These are phyloP conservation scores for Entophlyctis helioformis DNA, from an alignment of 192 early-diverging fungal species.

Conservation along the genomic window DNA sequence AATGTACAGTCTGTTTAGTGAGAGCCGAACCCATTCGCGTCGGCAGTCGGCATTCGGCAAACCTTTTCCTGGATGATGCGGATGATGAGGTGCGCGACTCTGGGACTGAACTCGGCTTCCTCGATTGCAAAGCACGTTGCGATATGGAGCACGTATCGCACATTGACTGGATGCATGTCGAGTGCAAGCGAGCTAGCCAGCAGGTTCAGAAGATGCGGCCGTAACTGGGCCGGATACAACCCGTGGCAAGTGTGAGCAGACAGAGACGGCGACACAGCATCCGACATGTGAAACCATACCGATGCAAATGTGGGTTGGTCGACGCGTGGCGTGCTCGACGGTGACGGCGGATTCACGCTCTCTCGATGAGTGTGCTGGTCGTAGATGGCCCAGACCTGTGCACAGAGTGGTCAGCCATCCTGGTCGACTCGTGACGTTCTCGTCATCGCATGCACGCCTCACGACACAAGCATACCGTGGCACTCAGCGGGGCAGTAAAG, in stretches of 20 bases:
- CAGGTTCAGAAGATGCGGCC: slow-evolving; percentile 55
- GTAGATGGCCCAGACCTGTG: too few species aligned
- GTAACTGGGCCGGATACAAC: slow-evolving; percentile 29
- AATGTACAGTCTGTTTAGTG: not conserved
- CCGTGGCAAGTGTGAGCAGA: not conserved
- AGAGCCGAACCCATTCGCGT: not conserved
- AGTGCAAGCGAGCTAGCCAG: slow-evolving; percentile 51
- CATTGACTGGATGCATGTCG: slow-evolving; percentile 52
- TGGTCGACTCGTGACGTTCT: too few species aligned
- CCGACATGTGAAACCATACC: too few species aligned
- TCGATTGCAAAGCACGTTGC: slow-evolving; percentile 61
- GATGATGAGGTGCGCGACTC: slow-evolving; percentile 54
- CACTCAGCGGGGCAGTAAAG: too few species aligned
- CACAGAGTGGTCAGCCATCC: too few species aligned
- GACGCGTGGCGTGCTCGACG: too few species aligned
- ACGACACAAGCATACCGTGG: too few species aligned
- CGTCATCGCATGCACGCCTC: too few species aligned
- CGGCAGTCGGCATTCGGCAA: not conserved
- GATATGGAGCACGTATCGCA: slow-evolving; percentile 52
- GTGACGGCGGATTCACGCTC: too few species aligned
- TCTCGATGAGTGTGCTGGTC: too few species aligned
- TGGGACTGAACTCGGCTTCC: slow-evolving; percentile 63
- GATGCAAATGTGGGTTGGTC: too few species aligned
- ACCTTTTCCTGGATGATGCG: slow-evolving; percentile 70
- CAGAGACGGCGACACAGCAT: not conserved